phyloP scores from a whole-genome alignment of 495 filamentous ascomycete species.

The Xylaria bambusicola region DNA sequence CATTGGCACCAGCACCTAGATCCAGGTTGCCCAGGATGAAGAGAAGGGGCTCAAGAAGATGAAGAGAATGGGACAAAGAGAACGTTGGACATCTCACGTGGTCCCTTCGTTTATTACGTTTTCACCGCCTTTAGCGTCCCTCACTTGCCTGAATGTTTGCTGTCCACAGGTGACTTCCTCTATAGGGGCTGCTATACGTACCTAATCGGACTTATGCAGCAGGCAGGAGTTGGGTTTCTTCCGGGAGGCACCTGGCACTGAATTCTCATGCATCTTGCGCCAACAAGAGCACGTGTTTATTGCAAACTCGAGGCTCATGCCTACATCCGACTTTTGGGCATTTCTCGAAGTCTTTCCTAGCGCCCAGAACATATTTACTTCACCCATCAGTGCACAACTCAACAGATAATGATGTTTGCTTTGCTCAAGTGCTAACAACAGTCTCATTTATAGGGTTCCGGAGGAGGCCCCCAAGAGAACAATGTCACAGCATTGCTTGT shows the following conservation, averaged over 20 bases:
- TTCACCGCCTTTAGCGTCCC: slow-evolving; percentile 23
- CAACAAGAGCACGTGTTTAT: neutral
- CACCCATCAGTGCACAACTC: too few species aligned
- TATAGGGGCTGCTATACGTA: neutral
- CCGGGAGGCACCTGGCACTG: neutral
- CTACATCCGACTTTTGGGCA: neutral
- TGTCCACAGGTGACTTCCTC: neutral
- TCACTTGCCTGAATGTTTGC: slow-evolving; percentile 20
- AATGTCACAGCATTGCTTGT: slow-evolving; percentile 88
- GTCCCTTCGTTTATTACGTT: slow-evolving; percentile 5
- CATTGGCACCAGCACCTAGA: neutral
- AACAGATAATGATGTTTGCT: too few species aligned
- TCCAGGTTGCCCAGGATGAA: too few species aligned
- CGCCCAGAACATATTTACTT: neutral
- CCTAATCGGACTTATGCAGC: slow-evolving; percentile 9
- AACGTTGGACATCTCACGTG: slow-evolving; percentile 6
- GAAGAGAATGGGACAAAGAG: too few species aligned
- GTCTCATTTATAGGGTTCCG: slow-evolving; percentile 67
- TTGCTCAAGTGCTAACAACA: slow-evolving; percentile 27
- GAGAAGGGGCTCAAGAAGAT: too few species aligned
- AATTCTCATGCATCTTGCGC: neutral
- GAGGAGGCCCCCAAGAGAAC: slow-evolving; percentile 87
- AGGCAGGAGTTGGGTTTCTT: neutral
- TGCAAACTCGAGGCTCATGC: neutral
- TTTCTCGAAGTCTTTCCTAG: neutral